Evolutionary conservation across 345 rosid genomes (phyloP).

Genomic region (Eucalyptus pumila): DNA sequence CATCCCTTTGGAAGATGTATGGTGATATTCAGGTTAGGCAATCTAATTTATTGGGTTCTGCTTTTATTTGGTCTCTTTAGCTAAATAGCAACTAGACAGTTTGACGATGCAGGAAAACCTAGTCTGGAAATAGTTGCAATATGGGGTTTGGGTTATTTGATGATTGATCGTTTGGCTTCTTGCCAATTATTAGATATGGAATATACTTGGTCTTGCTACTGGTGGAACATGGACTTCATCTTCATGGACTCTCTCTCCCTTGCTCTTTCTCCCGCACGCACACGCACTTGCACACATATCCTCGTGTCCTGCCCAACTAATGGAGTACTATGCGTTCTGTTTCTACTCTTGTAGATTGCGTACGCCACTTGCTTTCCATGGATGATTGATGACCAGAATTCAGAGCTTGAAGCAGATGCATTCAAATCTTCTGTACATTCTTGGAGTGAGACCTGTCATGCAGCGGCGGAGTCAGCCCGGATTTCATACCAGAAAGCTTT

Average conservation of each 20-base stretch:
- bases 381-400: conserved; percentile 23
- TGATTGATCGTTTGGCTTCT: background rate
- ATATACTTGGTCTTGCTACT: background rate
- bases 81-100: background rate
- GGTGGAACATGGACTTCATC: background rate
- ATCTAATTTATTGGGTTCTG: background rate
- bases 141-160: background rate
- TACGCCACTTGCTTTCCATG: conserved; percentile 79
- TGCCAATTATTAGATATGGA: background rate
- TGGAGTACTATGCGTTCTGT: background rate
- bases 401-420: conserved; percentile 14
- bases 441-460: conserved; percentile 57
- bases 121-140: background rate
- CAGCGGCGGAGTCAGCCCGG: conserved; percentile 58
- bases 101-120: background rate
- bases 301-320: background rate
- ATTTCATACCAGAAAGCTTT: conserved; percentile 68
- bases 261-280: background rate
- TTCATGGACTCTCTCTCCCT: background rate
- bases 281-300: background rate
- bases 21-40: conserved; percentile 73
- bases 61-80: background rate
- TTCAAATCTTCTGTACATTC: conserved; percentile 42
- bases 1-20: conserved; percentile 77
- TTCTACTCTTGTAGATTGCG: conserved; percentile 39